Base-by-base conservation (phyloP, 2,329 filamentous ascomycete genomes). In the Clathrospora elynae region DNA sequence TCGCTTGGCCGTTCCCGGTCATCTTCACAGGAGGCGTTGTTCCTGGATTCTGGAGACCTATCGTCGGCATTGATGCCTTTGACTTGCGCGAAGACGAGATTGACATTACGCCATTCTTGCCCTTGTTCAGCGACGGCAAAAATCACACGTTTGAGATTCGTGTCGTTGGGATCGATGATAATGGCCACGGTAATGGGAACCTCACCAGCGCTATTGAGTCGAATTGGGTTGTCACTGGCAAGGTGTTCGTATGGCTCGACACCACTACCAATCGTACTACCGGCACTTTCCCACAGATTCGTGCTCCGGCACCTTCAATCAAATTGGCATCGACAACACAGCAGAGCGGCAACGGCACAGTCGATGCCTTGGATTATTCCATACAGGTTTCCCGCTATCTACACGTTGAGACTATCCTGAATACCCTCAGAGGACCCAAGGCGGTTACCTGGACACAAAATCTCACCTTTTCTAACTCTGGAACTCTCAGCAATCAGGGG, bases 11-110 rank as follows among this genome's bases (percentile, higher is more conserved):
- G 1, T 92, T 88, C 57, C 88, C 88, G 0, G 78, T 90, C 12
- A 85, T 95, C 34, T 92, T 91, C 57, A 91, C 89, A 0, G 89
- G 90, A 2, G 88, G 88, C 1, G 77, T 95, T 5, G 84, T 86
- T 1, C 88, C 88, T 4, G 82, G 83, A 1, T 78, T 93, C 25
- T 90, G 90, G 79, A 77, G 87, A 5, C 89, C 89, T 0, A 78
- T 93, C 39, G 88, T 88, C 2, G 88, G 88, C 1, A 82, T 87
- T 13, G 84, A 93, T 59, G 83, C 87, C 0, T 93, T 90, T 63
- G 88, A 93, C 61, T 74, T 95, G 16, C 76, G 80, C 30, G 88
- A 93, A 64, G 83, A 88, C 51, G 86, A 93, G 64, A 88, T 95
- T 49, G 89, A 95, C 60, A 83, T 95, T 33, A 86, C 87, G 1